Evolutionary conservation across 192 early-diverging fungal genomes (phyloP).

Genomic region (Backusella australiensis): DNA sequence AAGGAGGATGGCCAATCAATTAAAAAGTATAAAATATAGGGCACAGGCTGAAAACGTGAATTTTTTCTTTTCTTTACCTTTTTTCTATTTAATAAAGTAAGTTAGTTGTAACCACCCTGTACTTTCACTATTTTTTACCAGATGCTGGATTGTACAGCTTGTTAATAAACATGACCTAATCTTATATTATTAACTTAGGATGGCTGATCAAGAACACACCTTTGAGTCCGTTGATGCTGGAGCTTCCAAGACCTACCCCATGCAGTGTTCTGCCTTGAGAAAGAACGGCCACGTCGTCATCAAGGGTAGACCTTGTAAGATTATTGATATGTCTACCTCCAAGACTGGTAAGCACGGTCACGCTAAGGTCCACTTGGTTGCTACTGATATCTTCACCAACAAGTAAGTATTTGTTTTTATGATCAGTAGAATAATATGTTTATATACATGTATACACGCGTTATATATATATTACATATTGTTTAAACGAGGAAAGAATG

Average conservation of each 20-base stretch:
- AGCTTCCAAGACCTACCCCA: slow-evolving; percentile 92
- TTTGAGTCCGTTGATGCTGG: slow-evolving; percentile 79
- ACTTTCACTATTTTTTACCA: not conserved
- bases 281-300: slow-evolving; percentile 98
- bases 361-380: slow-evolving; percentile 98
- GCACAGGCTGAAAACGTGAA: not conserved
- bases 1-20: not conserved
- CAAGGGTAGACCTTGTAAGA: slow-evolving; percentile 99
- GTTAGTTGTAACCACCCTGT: not conserved
- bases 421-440: not conserved
- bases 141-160: not conserved
- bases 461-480: slow-evolving; percentile 3
- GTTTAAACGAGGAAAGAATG: not conserved
- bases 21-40: not conserved
- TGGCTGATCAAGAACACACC: slow-evolving; percentile 66
- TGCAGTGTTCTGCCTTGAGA: slow-evolving; percentile 99
- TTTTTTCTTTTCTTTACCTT: not conserved
- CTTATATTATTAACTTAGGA: slow-evolving; percentile 18
- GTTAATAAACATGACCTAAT: not conserved
- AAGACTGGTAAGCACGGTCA: slow-evolving; percentile 99
- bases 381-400: slow-evolving; percentile 95
- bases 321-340: slow-evolving; percentile 99
- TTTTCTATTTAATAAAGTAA: slow-evolving; percentile 5
- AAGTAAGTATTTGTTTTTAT: slow-evolving; percentile 45
- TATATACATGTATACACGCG: not conserved